Base-by-base conservation (phyloP, 2,329 filamentous ascomycete species). In the Colletotrichum tropicale region DNA sequence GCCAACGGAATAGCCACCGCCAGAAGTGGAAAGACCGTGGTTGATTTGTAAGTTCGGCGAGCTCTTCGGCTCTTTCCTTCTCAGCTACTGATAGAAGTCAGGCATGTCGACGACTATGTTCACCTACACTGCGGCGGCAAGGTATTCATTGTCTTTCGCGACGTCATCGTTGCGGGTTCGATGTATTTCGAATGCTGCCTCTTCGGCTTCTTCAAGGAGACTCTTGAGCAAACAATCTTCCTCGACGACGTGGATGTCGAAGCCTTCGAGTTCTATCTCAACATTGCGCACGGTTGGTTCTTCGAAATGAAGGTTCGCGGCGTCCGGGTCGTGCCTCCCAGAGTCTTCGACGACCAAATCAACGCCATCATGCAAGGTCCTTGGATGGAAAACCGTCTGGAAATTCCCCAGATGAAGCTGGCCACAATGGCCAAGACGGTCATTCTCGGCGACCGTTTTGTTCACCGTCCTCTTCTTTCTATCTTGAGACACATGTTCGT, bases 291-390 rank as follows among this genome's bases (percentile, higher is more conserved):
- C 43, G 28, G 38, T 21, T 76, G 74, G 74, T 76, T 61, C 71
- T 76, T 75, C 52, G 71, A 75, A 43, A 76, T 69, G 68, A 76
- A 67, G 28, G 36, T 68, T 76, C 64, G 28, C 12, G 74, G 70
- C 5, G 68, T 26, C 58, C 58, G 61, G 10, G 43, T 52, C 5
- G 70, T 76, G n/a, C 56, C 64, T 13, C 60, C 12, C 52, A 38
- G 55, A 13, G 12, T 24, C 16, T 70, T 74, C 36, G 36, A 61
- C 5, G 36, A 10, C 6, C 16, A 56, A 8, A 28, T 75, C 36
- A 28, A 66, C 5, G 26, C 21, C 2, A 3, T 43, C 24, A 30
- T 52, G 32, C 32, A 64, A 6, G 64, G 38, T 48, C 43, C 64
- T 13, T 60, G 74, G 24, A 10, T 26, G 18, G 21, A 26, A 21